These are phyloP conservation scores for Mariannaea sp. DNA, from an alignment of 2,329 filamentous ascomycete species.

Conservation along the genomic window DNA sequence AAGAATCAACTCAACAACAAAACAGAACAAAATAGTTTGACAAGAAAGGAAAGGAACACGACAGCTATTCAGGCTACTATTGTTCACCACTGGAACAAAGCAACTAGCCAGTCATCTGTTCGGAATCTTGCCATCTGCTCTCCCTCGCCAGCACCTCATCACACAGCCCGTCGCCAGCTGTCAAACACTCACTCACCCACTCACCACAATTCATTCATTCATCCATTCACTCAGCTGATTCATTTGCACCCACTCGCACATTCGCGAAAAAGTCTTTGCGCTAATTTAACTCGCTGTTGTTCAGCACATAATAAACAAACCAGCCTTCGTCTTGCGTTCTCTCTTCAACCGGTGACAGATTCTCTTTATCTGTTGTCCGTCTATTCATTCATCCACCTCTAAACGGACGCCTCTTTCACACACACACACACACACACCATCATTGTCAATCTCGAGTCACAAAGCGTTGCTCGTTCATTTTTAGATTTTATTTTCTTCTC, in stretches of 20 bases:
- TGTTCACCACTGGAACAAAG: slow-evolving; percentile 12
- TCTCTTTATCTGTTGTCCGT: slow-evolving; percentile 10
- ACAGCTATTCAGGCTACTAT: slow-evolving; percentile 3
- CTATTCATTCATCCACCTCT: slow-evolving; percentile 26
- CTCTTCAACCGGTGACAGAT: slow-evolving; percentile 23
- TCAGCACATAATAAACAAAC: slow-evolving; percentile 24
- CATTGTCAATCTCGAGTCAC: too few relatives aligned
- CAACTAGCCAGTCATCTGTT: background rate
- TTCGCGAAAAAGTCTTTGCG: too few relatives aligned
- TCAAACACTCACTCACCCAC: slow-evolving; percentile 8
- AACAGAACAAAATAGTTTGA: background rate
- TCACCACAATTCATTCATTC: too few relatives aligned
- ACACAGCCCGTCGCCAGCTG: slow-evolving; percentile 33
- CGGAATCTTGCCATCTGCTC: background rate
- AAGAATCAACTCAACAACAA: background rate
- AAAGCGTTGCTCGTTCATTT: too few relatives aligned
- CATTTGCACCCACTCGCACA: too few relatives aligned
- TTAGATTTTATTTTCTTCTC: slow-evolving; percentile 23
- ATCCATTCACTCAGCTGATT: too few relatives aligned
- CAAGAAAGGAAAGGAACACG: background rate
- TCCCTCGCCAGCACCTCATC: slow-evolving; percentile 13
- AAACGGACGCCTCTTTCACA: too few relatives aligned
- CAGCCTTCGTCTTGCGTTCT: slow-evolving; percentile 6
- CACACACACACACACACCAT: too few relatives aligned
- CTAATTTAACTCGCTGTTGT: slow-evolving; percentile 26